A percentile compares a stretch with the other conserved stretches of the same genome.
phyloP scores from a whole-genome alignment of 345 rosid species.

The Psidium guajava region DNA sequence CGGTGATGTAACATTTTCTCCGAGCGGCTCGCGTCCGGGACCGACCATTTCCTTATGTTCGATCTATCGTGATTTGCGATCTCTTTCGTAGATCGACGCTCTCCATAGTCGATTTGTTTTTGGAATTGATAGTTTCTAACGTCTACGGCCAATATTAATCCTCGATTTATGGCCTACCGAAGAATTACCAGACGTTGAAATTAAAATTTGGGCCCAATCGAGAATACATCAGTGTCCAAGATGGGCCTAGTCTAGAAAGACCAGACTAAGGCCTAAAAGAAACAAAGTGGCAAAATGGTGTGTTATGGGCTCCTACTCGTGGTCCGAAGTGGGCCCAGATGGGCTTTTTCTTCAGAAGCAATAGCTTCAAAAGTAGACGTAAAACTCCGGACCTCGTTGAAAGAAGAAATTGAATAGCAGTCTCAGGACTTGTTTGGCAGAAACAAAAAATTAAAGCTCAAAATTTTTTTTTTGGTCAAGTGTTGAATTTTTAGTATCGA shows the following conservation, averaged over 20 bases:
- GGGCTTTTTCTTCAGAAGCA: neutral
- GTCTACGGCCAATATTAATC: neutral
- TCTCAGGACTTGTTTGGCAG: neutral
- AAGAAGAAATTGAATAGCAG: neutral
- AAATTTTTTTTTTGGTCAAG: neutral
- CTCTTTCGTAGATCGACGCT: neutral
- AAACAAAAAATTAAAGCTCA: neutral
- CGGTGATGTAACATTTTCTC: neutral
- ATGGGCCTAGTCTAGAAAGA: neutral
- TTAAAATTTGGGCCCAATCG: neutral
- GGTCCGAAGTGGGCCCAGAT: neutral
- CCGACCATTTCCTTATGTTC: neutral
- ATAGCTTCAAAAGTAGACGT: too few species aligned
- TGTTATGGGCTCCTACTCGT: neutral
- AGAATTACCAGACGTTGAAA: neutral
- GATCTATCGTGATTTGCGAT: fast-evolving
- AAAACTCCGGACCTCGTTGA: neutral
- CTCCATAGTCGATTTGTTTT: neutral
- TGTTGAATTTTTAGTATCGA: fast-evolving
- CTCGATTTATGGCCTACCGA: neutral
- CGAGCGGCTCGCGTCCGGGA: neutral
- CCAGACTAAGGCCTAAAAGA: neutral
- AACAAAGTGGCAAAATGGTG: neutral
- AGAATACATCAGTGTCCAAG: neutral
- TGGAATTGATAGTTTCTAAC: neutral